phyloP scores from a whole-genome alignment of 1,284 basidiomycete species.

The Exobasidium rhododendri region DNA sequence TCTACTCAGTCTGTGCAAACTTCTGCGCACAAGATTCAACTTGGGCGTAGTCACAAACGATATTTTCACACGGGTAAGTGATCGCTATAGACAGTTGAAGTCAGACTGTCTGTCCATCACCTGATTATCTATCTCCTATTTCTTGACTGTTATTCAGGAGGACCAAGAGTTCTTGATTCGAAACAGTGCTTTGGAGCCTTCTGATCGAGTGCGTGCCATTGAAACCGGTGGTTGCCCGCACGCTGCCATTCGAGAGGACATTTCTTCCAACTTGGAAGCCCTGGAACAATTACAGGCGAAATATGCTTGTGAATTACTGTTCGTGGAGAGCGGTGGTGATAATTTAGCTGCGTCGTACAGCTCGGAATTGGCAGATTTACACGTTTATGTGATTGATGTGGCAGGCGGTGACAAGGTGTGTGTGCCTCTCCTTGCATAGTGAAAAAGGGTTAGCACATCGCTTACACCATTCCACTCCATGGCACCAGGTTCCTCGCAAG shows the following conservation, averaged over 20 bases:
- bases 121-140: conserved; percentile 50
- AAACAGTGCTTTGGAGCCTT: conserved; percentile 76
- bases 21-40: conserved; percentile 77
- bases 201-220: conserved; percentile 83
- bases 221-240: conserved; percentile 67
- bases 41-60: conserved; percentile 66
- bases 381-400: conserved; percentile 63
- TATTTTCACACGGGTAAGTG: conserved; percentile 26
- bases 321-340: conserved; percentile 94
- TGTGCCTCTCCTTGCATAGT: too few species aligned
- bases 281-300: conserved; percentile 93
- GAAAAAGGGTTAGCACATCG: too few species aligned
- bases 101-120: neutral
- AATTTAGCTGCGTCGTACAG: conserved; percentile 94
- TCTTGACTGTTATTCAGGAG: conserved; percentile 61
- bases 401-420: conserved; percentile 84
- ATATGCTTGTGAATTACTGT: conserved; percentile 60
- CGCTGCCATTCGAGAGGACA: conserved; percentile 71
- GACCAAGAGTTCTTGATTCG: conserved; percentile 96
- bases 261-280: conserved; percentile 91
- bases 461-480: too few species aligned
- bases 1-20: conserved; percentile 84
- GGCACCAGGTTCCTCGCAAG: conserved; percentile 70
- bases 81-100: conserved; percentile 1
- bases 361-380: conserved; percentile 92